Percentiles rank a stretch among this genome's conserved stretches.
These are phyloP conservation scores for Dictyostelium firmibasis DNA, from an alignment of 78 protist species.

Conservation along the genomic window DNA sequence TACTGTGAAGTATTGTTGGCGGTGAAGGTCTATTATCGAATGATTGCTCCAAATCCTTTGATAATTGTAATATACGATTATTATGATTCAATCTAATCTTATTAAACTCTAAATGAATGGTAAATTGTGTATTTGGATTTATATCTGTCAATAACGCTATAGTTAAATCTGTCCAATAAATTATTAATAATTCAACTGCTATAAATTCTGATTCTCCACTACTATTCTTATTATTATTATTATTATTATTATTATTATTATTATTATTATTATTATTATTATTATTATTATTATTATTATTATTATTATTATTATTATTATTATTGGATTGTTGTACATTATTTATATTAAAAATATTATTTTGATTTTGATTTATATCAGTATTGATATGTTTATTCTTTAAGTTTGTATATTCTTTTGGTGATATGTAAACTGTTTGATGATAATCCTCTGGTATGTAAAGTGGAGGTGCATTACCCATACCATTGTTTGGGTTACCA, in stretches of 20 bases:
- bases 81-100: slow-evolving; percentile 39
- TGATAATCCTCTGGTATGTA: neutral
- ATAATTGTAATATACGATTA: neutral
- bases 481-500: neutral
- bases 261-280: neutral
- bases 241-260: neutral
- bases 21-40: slow-evolving; percentile 22
- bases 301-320: neutral
- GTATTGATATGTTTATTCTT: neutral
- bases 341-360: neutral
- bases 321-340: neutral
- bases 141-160: slow-evolving; percentile 24
- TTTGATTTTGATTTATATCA: neutral
- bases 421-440: slow-evolving; percentile 16
- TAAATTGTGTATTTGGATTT: neutral
- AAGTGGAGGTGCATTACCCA: neutral
- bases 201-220: neutral
- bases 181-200: neutral
- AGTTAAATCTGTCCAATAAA: slow-evolving; percentile 10
- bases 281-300: neutral
- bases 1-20: neutral
- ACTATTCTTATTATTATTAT: neutral
- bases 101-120: slow-evolving; percentile 38
- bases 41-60: neutral
- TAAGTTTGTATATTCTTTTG: slow-evolving; percentile 12